Conservation (phyloP, 2,329 filamentous ascomycete genomes). For the Colletotrichum echinochloae region DNA sequence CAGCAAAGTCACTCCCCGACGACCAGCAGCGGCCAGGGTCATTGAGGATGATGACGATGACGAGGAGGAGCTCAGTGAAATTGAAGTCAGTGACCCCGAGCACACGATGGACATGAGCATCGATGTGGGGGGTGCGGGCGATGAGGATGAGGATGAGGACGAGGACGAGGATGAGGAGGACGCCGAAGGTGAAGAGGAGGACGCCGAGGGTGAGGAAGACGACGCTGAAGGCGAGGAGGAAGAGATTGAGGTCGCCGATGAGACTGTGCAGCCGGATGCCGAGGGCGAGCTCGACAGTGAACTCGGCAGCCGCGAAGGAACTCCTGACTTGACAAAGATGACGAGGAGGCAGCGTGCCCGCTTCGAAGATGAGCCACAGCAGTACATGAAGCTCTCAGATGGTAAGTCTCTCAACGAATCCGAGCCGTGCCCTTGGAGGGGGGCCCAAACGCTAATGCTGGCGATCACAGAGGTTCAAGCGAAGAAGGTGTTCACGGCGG, state of each 20-base stretch:
- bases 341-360: conserved; percentile 70
- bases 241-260: conserved; percentile 50
- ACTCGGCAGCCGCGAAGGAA: conserved; percentile 60
- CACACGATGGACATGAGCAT: conserved; percentile 48
- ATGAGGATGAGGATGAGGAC: conserved; percentile 45
- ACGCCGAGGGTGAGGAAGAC: conserved; percentile 59
- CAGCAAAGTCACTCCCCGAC: conserved; percentile 33
- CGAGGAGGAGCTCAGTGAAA: conserved; percentile 42
- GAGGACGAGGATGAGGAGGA: conserved; percentile 56
- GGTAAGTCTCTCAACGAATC: conserved; percentile 53
- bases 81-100: conserved; percentile 46
- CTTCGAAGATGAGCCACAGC: conserved; percentile 66
- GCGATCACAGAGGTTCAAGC: conserved; percentile 68
- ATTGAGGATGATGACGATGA: conserved; percentile 43
- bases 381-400: conserved; percentile 71
- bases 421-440: not conserved
- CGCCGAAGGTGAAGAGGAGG: conserved; percentile 50
- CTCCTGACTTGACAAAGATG: conserved; percentile 69
- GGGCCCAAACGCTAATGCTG: conserved; percentile 37
- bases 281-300: conserved; percentile 60
- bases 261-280: conserved; percentile 45
- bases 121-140: conserved; percentile 50
- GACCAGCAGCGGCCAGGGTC: conserved; percentile 40
- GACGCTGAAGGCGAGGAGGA: conserved; percentile 55
- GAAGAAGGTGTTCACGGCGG: conserved; percentile 71